phyloP scores from a whole-genome alignment of 75 land plant species.

The Adiantum capillusveneris region DNA sequence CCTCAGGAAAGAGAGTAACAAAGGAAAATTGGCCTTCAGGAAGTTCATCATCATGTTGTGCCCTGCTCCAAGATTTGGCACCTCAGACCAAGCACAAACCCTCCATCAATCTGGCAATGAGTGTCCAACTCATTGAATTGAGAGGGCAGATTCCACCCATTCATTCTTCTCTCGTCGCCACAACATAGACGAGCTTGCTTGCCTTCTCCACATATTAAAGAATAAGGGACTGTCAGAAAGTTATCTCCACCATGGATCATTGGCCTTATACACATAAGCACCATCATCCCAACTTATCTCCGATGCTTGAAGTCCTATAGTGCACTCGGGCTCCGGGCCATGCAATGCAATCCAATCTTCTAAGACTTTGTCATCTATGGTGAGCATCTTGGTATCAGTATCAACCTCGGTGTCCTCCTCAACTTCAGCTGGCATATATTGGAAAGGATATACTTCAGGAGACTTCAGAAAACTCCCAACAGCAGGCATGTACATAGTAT shows the following conservation, averaged over 20 bases:
- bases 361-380: conserved; percentile 8
- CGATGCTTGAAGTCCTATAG: conserved; percentile 90
- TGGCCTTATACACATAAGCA: conserved; percentile 49
- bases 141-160: too few species aligned
- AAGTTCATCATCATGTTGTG: too few species aligned
- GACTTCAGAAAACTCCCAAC: conserved; percentile 30
- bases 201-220: too few species aligned
- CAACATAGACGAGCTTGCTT: too few species aligned
- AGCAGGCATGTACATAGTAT: conserved; percentile 92
- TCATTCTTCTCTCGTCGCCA: too few species aligned
- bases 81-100: too few species aligned
- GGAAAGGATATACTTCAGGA: conserved; percentile 59
- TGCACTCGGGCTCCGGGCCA: conserved; percentile 71
- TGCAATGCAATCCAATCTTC: conserved; percentile 56
- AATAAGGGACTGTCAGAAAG: too few species aligned
- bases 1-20: too few species aligned
- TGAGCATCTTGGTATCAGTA: not conserved
- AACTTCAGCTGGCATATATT: conserved; percentile 16
- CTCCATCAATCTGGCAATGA: too few species aligned
- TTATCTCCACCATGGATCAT: conserved; percentile 89
- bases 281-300: conserved; percentile 82
- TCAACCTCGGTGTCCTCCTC: conserved; percentile 19
- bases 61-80: too few species aligned
- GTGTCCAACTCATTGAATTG: too few species aligned
- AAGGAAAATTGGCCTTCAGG: too few species aligned